Evolutionary conservation across 177 flowering plant species (phyloP).

Genomic region (Vitis hybrid): DNA sequence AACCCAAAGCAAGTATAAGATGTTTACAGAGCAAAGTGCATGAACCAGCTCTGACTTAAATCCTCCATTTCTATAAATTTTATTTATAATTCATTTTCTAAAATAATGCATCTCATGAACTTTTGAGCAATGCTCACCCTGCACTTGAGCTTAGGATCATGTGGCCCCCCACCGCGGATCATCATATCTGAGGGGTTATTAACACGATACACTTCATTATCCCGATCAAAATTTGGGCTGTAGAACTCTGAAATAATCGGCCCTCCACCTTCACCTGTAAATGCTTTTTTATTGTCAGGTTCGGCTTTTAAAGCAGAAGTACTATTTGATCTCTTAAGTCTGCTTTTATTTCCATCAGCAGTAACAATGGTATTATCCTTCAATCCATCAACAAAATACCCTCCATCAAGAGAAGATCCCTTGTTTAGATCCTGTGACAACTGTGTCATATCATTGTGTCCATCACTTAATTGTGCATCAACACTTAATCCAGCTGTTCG

Average conservation of each 20-base stretch:
- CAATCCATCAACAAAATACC: constrained; percentile 20
- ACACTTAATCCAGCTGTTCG: constrained; percentile 20
- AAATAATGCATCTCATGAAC: not conserved
- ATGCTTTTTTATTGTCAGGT: constrained; percentile 22
- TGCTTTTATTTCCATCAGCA: constrained; percentile 39
- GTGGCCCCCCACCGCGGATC: constrained; percentile 38
- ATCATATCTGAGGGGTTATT: constrained; percentile 43
- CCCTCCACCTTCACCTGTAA: constrained; percentile 34
- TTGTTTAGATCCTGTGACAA: constrained; percentile 27
- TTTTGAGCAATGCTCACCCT: constrained; percentile 52
- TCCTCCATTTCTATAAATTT: not conserved
- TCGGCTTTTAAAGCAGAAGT: constrained; percentile 56
- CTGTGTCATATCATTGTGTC: constrained; percentile 2
- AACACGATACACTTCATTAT: constrained; percentile 21
- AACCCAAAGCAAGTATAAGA: too few relatives aligned
- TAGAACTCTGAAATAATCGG: constrained; percentile 57
- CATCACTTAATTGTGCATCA: constrained; percentile 23
- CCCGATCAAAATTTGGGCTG: constrained; percentile 37
- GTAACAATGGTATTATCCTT: constrained; percentile 12
- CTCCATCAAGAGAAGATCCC: constrained; percentile 24
- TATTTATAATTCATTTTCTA: not conserved
- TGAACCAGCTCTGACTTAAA: constrained; percentile 4
- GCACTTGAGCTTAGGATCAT: constrained; percentile 70
- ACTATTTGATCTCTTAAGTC: constrained; percentile 75
- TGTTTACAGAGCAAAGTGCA: not conserved